phyloP scores from a whole-genome alignment of 1,139 yeast species.

The Debaryomyces fabryi region DNA sequence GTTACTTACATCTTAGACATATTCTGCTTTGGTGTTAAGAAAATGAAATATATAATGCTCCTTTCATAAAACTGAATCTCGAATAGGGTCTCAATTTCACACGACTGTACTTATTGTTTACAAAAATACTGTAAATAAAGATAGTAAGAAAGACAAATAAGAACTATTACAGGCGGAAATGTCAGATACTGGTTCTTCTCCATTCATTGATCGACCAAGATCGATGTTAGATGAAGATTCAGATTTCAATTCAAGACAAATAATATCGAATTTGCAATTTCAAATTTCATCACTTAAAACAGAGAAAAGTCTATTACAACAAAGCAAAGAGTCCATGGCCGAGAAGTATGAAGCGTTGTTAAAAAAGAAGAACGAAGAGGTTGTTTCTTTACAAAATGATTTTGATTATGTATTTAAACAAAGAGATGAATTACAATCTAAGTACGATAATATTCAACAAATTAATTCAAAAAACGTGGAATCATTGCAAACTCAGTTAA shows the following conservation, averaged over 20 bases:
- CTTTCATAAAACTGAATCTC: conserved; percentile 3
- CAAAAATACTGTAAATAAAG: neutral
- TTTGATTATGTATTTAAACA: conserved; percentile 60
- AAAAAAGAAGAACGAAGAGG: conserved; percentile 34
- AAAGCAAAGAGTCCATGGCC: conserved; percentile 32
- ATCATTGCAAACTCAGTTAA: conserved; percentile 35
- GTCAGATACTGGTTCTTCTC: conserved; percentile 36
- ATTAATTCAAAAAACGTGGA: conserved; percentile 43
- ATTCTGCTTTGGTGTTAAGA: neutral
- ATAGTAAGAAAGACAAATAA: neutral
- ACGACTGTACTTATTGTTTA: conserved; percentile 7
- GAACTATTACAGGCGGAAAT: conserved; percentile 12
- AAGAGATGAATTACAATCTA: conserved; percentile 57
- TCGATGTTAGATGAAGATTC: conserved; percentile 19
- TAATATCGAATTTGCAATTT: conserved; percentile 27
- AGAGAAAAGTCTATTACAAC: conserved; percentile 37
- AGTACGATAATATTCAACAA: conserved; percentile 50
- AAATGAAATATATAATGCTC: neutral
- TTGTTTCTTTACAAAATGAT: conserved; percentile 48
- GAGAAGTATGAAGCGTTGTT: conserved; percentile 34
- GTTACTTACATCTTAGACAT: conserved; percentile 45
- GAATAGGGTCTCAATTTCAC: conserved; percentile 6
- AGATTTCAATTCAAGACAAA: conserved; percentile 19
- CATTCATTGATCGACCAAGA: conserved; percentile 47
- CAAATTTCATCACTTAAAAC: conserved; percentile 34